phyloP scores from a whole-genome alignment of 805 yeast species.

The Tanozyma kutaoensis region DNA sequence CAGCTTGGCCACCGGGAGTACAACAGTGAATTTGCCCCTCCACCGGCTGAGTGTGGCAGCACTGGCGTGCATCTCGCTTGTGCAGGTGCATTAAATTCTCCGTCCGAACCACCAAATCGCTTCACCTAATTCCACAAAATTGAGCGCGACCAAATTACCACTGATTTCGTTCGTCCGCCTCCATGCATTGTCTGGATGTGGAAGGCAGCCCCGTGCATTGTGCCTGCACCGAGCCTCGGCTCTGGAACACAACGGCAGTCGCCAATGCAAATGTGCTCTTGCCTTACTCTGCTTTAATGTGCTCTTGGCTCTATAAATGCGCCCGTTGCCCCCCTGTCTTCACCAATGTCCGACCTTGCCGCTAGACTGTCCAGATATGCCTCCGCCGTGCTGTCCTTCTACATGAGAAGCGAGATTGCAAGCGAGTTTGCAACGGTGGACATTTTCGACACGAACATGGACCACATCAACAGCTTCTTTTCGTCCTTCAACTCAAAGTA shows the following conservation, averaged over 20 bases:
- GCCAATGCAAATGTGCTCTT: background rate
- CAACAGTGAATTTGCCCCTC: background rate
- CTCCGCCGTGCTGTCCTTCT: constrained; percentile 2
- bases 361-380: background rate
- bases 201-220: too few relatives aligned
- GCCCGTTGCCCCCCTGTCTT: background rate
- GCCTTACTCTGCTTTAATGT: background rate
- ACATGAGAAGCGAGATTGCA: constrained; percentile 1
- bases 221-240: too few relatives aligned
- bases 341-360: constrained; percentile 1
- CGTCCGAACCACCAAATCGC: background rate
- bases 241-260: too few relatives aligned
- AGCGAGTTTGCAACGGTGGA: constrained; percentile 1
- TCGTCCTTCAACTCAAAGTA: constrained; percentile 1
- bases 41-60: background rate
- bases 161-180: background rate
- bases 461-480: background rate
- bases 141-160: background rate
- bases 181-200: too few relatives aligned
- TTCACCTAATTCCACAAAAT: background rate
- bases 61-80: too few relatives aligned
- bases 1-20: constrained; percentile 36
- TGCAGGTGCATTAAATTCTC: too few relatives aligned
- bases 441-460: background rate
- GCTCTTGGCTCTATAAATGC: background rate